Conservation (phyloP, 2,329 filamentous ascomycete genomes). For the Diaporthe sp. region DNA sequence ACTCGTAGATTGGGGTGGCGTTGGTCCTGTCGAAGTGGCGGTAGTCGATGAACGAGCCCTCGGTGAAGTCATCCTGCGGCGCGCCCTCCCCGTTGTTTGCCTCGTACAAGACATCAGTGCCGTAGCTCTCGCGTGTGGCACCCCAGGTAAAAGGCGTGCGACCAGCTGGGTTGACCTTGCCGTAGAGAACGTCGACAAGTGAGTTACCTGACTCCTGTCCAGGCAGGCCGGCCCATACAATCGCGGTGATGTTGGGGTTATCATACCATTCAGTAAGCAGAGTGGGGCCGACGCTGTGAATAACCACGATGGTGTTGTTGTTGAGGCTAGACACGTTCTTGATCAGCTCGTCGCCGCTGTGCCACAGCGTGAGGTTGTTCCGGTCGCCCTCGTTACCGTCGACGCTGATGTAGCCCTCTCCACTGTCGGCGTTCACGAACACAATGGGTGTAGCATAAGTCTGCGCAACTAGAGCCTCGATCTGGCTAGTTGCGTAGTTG, state of each 20-base stretch:
- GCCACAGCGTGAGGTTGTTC: slow-evolving; percentile 93
- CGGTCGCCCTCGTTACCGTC: slow-evolving; percentile 90
- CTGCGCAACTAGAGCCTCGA: slow-evolving; percentile 71
- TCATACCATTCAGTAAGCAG: slow-evolving; percentile 81
- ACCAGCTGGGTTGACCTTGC: slow-evolving; percentile 81
- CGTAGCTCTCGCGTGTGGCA: slow-evolving; percentile 75
- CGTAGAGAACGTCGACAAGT: slow-evolving; percentile 87
- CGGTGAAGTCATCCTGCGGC: slow-evolving; percentile 80
- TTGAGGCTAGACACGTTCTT: slow-evolving; percentile 82
- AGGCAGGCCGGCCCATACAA: slow-evolving; percentile 85
- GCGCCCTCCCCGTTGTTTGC: slow-evolving; percentile 76
- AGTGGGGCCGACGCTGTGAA: slow-evolving; percentile 88
- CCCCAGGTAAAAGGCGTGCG: slow-evolving; percentile 88
- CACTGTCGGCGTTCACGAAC: slow-evolving; percentile 89
- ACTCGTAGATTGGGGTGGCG: slow-evolving; percentile 81
- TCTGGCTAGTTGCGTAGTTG: slow-evolving; percentile 74
- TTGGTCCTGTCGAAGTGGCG: slow-evolving; percentile 78
- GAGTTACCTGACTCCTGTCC: slow-evolving; percentile 88
- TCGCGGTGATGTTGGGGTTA: slow-evolving; percentile 84
- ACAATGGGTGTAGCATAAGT: slow-evolving; percentile 81
- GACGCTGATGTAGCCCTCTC: slow-evolving; percentile 87
- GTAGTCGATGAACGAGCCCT: slow-evolving; percentile 88
- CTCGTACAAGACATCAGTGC: slow-evolving; percentile 74
- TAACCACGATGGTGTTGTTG: slow-evolving; percentile 92
- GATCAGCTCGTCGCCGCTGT: slow-evolving; percentile 83